Conservation (phyloP, 1,139 yeast species). For the Yamadazyma jaroonii region DNA sequence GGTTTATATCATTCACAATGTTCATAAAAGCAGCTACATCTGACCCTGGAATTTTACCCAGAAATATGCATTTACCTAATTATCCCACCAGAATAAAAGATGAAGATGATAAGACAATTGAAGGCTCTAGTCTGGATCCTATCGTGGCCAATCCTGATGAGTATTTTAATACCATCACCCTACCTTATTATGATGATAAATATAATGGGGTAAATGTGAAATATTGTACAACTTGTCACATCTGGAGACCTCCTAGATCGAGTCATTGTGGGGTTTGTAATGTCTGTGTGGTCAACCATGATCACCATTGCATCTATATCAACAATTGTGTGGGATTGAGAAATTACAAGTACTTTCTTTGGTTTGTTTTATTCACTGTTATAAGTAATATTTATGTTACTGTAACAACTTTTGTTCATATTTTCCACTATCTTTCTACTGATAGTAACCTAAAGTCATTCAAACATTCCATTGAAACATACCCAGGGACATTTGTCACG, state of each 20-base stretch:
- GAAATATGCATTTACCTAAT: conserved; percentile 58
- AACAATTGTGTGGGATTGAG: conserved; percentile 42
- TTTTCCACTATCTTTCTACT: conserved; percentile 21
- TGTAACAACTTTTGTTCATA: conserved; percentile 25
- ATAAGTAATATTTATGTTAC: conserved; percentile 22
- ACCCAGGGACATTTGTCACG: conserved; percentile 49
- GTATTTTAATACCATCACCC: conserved; percentile 52
- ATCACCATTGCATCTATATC: conserved; percentile 40
- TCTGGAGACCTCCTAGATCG: conserved; percentile 47
- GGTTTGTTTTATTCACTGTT: conserved; percentile 32
- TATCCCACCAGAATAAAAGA: neutral
- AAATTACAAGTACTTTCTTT: conserved; percentile 35
- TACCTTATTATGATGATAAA: conserved; percentile 44
- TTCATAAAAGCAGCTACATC: conserved; percentile 54
- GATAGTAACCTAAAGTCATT: conserved; percentile 13
- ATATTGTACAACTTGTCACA: conserved; percentile 45
- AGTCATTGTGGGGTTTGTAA: conserved; percentile 45
- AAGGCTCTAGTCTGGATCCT: neutral
- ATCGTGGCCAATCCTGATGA: conserved; percentile 49
- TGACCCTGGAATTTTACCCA: conserved; percentile 76
- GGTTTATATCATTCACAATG: conserved; percentile 47
- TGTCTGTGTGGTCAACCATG: conserved; percentile 42
- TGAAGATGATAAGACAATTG: neutral
- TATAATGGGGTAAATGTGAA: conserved; percentile 37
- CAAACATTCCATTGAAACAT: conserved; percentile 19